Evolutionary conservation across 2,329 filamentous ascomycete genomes (phyloP), one percentile per base, ranked within the genome.

Genomic region (Colletotrichum incanum): DNA sequence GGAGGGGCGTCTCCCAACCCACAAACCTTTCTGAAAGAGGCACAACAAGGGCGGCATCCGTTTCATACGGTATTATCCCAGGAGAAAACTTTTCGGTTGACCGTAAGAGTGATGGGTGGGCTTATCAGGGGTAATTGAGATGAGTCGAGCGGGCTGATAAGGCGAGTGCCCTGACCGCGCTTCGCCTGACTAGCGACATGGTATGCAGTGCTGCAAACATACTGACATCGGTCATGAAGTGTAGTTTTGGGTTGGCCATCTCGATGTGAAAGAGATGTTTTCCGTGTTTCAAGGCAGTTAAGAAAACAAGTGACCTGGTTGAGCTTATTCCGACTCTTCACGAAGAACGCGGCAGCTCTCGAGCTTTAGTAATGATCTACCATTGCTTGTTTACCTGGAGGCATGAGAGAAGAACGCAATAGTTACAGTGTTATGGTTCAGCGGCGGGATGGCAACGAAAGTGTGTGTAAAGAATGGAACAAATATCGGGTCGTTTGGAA

Each of bases 81-180:
- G n/a, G 18, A 5, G 26, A 55, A 55, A 55, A 31, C 11, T 55
- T 37, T 55, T n/a, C 52, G 18, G 5, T 2, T 14, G 28, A 6
- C 28, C 52, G 52, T 18, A 20, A n/a, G 28, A 20, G 52, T 37
- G 31, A 23, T 14, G 31, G 3, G 52, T 37, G 31, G 52, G 52
- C 52, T 55, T 55, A 55, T 55, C 52, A 55, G 31, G 31, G 52
- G 52, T 14, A 55, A 55, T 55, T 55, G 23, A 23, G 20, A n/a
- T 50, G 52, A 55, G 52, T 55, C 52, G 52, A n/a, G 52, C 52
- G 52, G 50, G 52, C 52, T 55, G 28, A 54, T 54, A 54, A 54
- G n/a, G 50, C 50, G 26, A 12, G 28, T 16, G 28, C 28, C 50
- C 18, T n/a, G 18, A 5, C 50, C 28, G 28, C 28, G 16, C 28